A percentile compares a stretch with the other conserved stretches of the same genome.
Conservation (phyloP, 2,329 filamentous ascomycete species). For the Trematosphaeria pertusa region DNA sequence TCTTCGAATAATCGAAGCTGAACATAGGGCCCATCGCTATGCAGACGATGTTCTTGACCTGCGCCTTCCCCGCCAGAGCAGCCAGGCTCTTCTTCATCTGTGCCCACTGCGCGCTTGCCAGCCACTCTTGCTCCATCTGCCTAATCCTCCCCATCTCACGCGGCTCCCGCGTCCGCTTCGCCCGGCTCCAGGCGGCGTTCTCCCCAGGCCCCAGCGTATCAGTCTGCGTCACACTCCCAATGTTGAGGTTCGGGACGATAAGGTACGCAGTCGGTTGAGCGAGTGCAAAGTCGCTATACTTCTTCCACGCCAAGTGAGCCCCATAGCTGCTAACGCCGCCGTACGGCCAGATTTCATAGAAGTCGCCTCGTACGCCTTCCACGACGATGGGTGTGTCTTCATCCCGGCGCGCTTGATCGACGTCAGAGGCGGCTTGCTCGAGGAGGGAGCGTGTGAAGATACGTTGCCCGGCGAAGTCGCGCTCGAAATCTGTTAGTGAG, state of each 20-base stretch:
- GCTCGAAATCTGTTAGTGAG: no score
- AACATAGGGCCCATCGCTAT: constrained; percentile 3
- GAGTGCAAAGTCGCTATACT: no score
- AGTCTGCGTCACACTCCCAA: no score
- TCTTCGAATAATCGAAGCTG: background rate
- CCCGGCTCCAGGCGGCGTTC: no score
- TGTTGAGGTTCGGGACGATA: no score
- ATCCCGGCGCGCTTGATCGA: background rate
- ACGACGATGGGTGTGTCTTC: background rate
- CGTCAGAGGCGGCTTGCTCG: background rate
- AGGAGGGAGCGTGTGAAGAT: background rate
- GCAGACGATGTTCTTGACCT: constrained; percentile 14
- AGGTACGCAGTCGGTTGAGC: no score
- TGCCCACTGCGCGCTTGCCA: background rate
- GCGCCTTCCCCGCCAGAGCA: background rate
- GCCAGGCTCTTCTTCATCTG: background rate
- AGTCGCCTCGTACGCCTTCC: background rate
- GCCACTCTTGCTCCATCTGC: background rate
- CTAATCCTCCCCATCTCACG: no score
- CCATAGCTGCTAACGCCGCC: no score
- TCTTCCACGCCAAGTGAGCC: no score
- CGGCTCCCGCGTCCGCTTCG: no score
- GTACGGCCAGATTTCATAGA: no score
- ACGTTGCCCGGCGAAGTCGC: background rate
- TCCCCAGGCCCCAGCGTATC: no score